phyloP scores from a whole-genome alignment of 345 rosid species.

The Citropsis articulata region DNA sequence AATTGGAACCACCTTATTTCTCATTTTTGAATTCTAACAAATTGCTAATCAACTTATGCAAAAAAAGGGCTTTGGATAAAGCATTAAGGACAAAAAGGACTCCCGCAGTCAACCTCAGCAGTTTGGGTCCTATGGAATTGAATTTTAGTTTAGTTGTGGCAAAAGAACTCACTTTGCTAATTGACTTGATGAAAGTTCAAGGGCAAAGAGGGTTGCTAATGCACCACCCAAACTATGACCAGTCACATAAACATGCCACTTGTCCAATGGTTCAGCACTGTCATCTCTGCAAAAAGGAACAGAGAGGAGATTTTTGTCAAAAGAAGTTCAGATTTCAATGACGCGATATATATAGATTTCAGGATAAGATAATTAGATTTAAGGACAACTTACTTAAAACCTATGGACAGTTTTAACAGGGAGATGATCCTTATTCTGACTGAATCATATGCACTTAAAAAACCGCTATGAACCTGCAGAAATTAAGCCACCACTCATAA shows the following conservation, averaged over 20 bases:
- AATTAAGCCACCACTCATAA: slow-evolving; percentile 11
- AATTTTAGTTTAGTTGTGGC: neutral
- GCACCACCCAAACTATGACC: slow-evolving; percentile 99
- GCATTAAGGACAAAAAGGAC: neutral
- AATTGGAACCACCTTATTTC: neutral
- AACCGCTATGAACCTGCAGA: slow-evolving; percentile 90
- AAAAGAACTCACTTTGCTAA: slow-evolving; percentile 60
- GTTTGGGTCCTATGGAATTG: neutral
- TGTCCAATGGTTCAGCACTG: slow-evolving; percentile 34
- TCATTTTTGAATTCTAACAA: neutral
- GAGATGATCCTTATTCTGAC: slow-evolving; percentile 79
- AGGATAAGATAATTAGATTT: neutral
- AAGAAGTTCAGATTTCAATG: neutral
- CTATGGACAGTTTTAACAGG: slow-evolving; percentile 58
- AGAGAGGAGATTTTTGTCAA: neutral
- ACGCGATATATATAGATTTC: neutral
- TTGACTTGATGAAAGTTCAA: slow-evolving; percentile 91
- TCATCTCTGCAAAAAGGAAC: slow-evolving; percentile 49
- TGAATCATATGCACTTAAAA: slow-evolving; percentile 84
- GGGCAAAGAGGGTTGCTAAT: slow-evolving; percentile 83
- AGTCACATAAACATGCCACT: slow-evolving; percentile 91
- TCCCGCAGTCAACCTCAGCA: neutral
- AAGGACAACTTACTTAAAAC: slow-evolving; percentile 55
- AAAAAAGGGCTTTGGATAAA: neutral
- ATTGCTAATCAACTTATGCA: neutral